Base-by-base conservation (phyloP, 2,329 filamentous ascomycete genomes). In the Claviceps sp. region DNA sequence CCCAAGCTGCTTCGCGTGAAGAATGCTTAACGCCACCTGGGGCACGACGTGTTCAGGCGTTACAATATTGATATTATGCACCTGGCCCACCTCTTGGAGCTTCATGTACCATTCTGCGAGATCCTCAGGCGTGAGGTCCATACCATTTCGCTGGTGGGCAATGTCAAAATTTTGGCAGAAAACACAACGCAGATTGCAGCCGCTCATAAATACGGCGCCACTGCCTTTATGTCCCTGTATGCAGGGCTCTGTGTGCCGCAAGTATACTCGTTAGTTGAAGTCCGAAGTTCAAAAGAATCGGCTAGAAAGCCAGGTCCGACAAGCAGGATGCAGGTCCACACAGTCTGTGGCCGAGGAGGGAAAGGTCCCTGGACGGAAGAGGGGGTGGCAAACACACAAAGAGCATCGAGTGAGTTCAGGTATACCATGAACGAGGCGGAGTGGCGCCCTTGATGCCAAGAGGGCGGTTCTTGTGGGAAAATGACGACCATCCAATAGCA, bases 11-110 rank as follows among this genome's bases (percentile, higher is more conserved):
- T 78, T 75, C 0, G 87, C 86, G 55, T 85, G 76, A 23, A 94
- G 71, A 58, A 93, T 87, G 14, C 82, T 83, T 36, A 93, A 70
- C 1, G 79, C 86, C 9, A 93, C 85, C 63, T 93, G 88, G 0
- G 88, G 86, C 4, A 89, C 87, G 17, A 94, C 85, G 64, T 94
- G 88, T 63, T 94, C 88, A 0, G 88, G 87, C 0, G 87, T 94
- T 53, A 94, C 78, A 22, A 91, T 78, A 64, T 95, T 93, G 73
- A 94, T 90, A 64, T 93, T 93, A 70, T 94, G 87, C n/a, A 88
- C 85, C 8, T 75, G 70, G n/a, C 86, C 88, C 2, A 87, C 76
- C 29, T 86, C 75, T 63, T 93, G 87, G 44, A 94, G 70, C 68
- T 93, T 93, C 52, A 93, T 60, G 66, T 85, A 90, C 88, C 88